Evolutionary conservation across 192 early-diverging fungal species (phyloP).

Genomic region (Podila verticillata): DNA sequence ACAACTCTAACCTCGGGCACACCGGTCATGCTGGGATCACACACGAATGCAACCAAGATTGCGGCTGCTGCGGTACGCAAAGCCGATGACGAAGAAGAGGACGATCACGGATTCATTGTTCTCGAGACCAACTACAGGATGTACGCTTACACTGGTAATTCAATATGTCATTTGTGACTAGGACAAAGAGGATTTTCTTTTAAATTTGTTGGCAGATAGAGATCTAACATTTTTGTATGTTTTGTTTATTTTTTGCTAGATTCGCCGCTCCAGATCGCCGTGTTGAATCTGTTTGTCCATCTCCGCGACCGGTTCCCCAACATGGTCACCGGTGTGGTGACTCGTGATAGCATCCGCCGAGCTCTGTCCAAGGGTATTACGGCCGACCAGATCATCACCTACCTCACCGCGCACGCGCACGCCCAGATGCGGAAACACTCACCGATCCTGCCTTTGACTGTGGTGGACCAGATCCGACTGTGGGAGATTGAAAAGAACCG

Average conservation of each 20-base stretch:
- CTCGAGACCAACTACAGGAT: slow-evolving; percentile 95
- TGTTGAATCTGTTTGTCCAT: slow-evolving; percentile 89
- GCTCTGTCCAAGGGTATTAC: slow-evolving; percentile 91
- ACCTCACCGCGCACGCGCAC: slow-evolving; percentile 90
- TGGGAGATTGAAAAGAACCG: slow-evolving; percentile 97
- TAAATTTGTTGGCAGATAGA: neutral
- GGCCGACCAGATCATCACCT: slow-evolving; percentile 95
- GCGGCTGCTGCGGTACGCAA: slow-evolving; percentile 27
- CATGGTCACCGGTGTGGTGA: slow-evolving; percentile 90
- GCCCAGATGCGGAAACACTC: slow-evolving; percentile 87
- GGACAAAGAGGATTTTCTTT: neutral
- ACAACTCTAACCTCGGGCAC: slow-evolving; percentile 90
- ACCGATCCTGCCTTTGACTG: slow-evolving; percentile 89
- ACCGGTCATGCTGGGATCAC: slow-evolving; percentile 55
- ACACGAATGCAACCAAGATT: slow-evolving; percentile 36
- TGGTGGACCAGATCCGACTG: slow-evolving; percentile 93
- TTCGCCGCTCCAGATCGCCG: slow-evolving; percentile 93
- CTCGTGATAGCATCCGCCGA: slow-evolving; percentile 85
- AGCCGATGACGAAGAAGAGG: slow-evolving; percentile 48
- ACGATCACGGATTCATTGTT: slow-evolving; percentile 85
- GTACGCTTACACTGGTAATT: slow-evolving; percentile 90
- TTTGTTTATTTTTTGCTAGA: slow-evolving; percentile 52
- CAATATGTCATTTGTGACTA: neutral
- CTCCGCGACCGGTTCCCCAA: slow-evolving; percentile 88
- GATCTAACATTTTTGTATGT: neutral